Evolutionary conservation across 2,329 filamentous ascomycete genomes (phyloP).

Genomic region (Myriosclerotinia duriaeana): DNA sequence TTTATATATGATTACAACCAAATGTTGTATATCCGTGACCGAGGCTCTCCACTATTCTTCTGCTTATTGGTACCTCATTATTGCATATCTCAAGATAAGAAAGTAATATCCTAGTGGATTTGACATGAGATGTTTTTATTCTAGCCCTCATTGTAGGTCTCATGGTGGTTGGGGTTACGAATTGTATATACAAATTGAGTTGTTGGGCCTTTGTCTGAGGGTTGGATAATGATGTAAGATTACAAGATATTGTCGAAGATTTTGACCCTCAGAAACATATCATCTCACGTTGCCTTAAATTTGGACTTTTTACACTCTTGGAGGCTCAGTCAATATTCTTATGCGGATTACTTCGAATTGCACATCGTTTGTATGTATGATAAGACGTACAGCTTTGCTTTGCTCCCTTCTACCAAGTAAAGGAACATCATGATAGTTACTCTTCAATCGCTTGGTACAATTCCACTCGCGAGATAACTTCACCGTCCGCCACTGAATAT

Average conservation of each 20-base stretch:
- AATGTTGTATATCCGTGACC: background rate
- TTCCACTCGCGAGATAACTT: no score
- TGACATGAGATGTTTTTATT: background rate
- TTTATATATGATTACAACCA: constrained; percentile 1
- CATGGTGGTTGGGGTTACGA: background rate
- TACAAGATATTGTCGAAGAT: background rate
- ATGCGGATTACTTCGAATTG: no score
- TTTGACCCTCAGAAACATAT: background rate
- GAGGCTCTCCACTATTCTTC: constrained; percentile 13
- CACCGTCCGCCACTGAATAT: no score
- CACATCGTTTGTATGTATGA: no score
- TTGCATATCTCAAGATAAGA: background rate
- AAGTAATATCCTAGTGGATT: background rate
- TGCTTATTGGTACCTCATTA: background rate
- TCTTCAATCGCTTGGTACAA: no score
- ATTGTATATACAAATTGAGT: background rate
- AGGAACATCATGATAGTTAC: no score
- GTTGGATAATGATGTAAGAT: background rate
- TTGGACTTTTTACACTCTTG: no score
- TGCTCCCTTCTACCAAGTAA: no score
- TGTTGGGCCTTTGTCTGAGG: background rate
- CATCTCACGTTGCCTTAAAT: background rate
- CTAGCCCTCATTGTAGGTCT: background rate
- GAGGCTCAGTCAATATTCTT: no score
- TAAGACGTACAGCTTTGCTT: no score